Evolutionary conservation across 2,329 filamentous ascomycete genomes (phyloP), one percentile per base, ranked within the genome.

Genomic region (Penicillium aurantiogriseum): DNA sequence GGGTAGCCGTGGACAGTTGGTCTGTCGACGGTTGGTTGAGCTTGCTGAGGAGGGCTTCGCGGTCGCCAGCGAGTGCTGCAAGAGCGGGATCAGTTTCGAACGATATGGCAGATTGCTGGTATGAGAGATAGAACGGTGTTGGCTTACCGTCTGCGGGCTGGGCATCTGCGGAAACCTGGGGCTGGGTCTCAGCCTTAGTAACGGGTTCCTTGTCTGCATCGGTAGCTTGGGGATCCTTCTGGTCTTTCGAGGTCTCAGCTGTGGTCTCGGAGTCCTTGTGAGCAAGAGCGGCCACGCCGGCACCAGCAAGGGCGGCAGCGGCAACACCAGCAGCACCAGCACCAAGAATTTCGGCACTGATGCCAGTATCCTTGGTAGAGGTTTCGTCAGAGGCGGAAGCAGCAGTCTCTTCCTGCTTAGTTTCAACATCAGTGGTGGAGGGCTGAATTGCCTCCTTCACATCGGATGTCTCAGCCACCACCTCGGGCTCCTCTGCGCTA

Each of bases 1-100:
- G 88, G 94, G 95, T 79, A 90, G 96, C 83, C 94, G 65, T 53
- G 29, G 66, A 51, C 42, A 70, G 48, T 39, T 69, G 64, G 31
- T 72, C 69, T 21, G 68, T 68, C 11, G 71, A 71, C 3, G 71
- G 71, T 38, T 66, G 59, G 38, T 70, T 67, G 42, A 73, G 66
- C 47, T 71, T 65, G 45, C 58, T 67, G 25, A 73, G 67, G 23
- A 71, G 66, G 45, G 71, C 67, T 56, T 71, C 71, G n/a, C 69
- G 64, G 52, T 74, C 70, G 8, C 63, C 68, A 51, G 70, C 68
- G 50, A 71, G 68, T 17, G 70, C 66, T 66, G 65, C 63, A 49
- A 71, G 68, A 49, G 58, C 59, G 50, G 66, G 61, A 66, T 73
- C 69, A 64, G 70, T 63, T 64, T 70, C 66, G 50, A 69, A 65